Base-by-base conservation (phyloP, 371 early-diverging fungal genomes). In the Mucor saturninus region DNA sequence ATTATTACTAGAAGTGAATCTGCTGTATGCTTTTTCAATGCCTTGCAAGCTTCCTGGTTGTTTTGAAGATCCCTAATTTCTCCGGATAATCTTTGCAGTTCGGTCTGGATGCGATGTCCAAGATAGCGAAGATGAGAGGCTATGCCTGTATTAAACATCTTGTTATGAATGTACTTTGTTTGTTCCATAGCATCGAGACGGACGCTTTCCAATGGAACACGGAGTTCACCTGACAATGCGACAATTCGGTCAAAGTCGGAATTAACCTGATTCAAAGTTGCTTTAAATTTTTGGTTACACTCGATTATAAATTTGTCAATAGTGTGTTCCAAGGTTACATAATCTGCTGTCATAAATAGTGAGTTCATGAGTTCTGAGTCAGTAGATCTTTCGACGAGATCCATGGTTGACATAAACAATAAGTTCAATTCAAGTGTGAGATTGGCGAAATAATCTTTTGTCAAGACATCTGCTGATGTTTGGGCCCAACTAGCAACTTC, bases 201-300 rank as follows among this genome's bases (percentile, higher is more conserved):
- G 4, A 68, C 28, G 39, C 64, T 63, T 52, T 68, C 68, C 32
- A 68, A 21, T 5, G 57, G 35, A 5, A 48, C 31, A 54, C 68
- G 63, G 8, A 68, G 51, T 2, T 58, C 46, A 5, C 68, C 68
- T 5, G 64, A 32, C 7, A 63, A 58, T 21, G 46, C 56, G 4
- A 56, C 68, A 37, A 59, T 32, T 15, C 21, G 14, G n/a, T 68
- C 59, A 43, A 68, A 63, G 7, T 56, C 31, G 7, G 42, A 21
- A 31, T 68, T 62, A 1, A 59, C 35, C 9, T 42, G 21, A 0
- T 68, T 5, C 6, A 59, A 30, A n/a, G 31, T n/a, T 9, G 26
- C 6, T n/a, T 54, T 45, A 46, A 68, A 68, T 13, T 53, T 30
- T 7, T 58, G 29, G 11, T 43, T 42, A 21, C 51, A 63, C 10